Evolutionary conservation across 768 basidiomycete species (phyloP), one percentile per base, ranked within the genome.

Genomic region (Leccinum uliginosum): DNA sequence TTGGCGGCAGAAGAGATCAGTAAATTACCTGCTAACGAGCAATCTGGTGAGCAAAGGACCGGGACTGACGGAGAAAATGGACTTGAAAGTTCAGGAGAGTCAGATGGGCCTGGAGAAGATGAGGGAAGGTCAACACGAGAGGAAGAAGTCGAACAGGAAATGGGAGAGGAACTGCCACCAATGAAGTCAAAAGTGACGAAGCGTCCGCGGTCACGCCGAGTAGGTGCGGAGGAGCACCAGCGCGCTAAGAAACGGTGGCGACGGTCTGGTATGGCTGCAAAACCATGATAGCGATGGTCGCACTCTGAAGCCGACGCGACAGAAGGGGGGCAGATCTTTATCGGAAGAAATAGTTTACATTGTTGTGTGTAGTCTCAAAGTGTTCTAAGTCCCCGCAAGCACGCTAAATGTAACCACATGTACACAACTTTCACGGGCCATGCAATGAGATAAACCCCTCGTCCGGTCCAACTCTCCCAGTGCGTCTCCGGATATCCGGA

Each of bases 381-480:
- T 26, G 38, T 32, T 57, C 6, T n/a, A 38, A 32, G 38, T 38
- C 17, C 38, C 40, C 23, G 29, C 17, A 27, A 34, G 26, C 24
- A 29, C 17, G n/a, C n/a, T 21, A 24, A 48, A 24, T 26, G 23
- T 44, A 38, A 15, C 27, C 38, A 24, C 43, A 50, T 43, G 19
- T 51, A 46, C 8, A 21, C 23, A 23, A 21, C 23, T 50, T 35
- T 57, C 38, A 70, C 6, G 68, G 59, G 30, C 68, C 68, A 57
- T 71, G 70, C 11, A 71, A 60, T n/a, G 70, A 4, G 11, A 71
- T 71, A 35, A 70, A 74, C 17, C 72, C 67, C 4, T 74, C 71
- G 0, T 73, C 71, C 3, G 65, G 67, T 30, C 67, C 72, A 52
- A 72, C 46, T 46, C 71, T 68, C 38, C 66, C 67, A 0, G 57